Percentiles rank a stretch among this genome's conserved stretches.
These are phyloP conservation scores for Epichloe elymi DNA, from an alignment of 2,329 filamentous ascomycete species.

Conservation along the genomic window DNA sequence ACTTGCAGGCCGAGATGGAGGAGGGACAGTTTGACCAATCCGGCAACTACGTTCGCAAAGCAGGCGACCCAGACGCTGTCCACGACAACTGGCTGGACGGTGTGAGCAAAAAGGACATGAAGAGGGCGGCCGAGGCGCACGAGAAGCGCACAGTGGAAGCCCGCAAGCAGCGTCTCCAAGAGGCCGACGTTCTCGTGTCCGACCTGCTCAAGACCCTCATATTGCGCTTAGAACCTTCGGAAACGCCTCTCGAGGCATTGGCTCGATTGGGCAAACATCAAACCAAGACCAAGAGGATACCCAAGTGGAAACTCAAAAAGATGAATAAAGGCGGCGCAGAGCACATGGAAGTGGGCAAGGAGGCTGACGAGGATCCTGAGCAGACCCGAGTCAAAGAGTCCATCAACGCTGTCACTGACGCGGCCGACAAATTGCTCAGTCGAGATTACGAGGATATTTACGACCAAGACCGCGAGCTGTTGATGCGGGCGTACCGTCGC, in stretches of 20 bases:
- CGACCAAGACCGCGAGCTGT: constrained; percentile 69
- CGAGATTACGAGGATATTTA: constrained; percentile 85
- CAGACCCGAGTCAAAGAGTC: constrained; percentile 57
- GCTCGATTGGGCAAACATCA: constrained; percentile 62
- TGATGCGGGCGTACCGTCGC: constrained; percentile 69
- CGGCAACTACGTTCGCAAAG: constrained; percentile 86
- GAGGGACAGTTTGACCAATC: constrained; percentile 84
- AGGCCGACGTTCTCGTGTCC: constrained; percentile 61
- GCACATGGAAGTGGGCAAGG: constrained; percentile 57
- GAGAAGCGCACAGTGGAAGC: constrained; percentile 72
- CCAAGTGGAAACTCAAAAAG: constrained; percentile 60
- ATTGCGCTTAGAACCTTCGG: constrained; percentile 57
- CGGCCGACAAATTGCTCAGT: constrained; percentile 74
- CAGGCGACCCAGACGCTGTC: constrained; percentile 72
- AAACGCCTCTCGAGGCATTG: constrained; percentile 80
- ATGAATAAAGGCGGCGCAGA: constrained; percentile 38
- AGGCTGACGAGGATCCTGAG: constrained; percentile 44
- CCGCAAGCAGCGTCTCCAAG: constrained; percentile 54
- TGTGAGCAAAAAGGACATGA: constrained; percentile 92
- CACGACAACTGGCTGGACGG: constrained; percentile 92
- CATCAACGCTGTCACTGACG: constrained; percentile 75
- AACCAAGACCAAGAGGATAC: constrained; percentile 43
- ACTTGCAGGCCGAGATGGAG: constrained; percentile 79
- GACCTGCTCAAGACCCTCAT: constrained; percentile 68
- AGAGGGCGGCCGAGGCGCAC: constrained; percentile 71